Evolutionary conservation across 164 flowering plant genomes (phyloP).

Genomic region (Cinnamomum micranthum): DNA sequence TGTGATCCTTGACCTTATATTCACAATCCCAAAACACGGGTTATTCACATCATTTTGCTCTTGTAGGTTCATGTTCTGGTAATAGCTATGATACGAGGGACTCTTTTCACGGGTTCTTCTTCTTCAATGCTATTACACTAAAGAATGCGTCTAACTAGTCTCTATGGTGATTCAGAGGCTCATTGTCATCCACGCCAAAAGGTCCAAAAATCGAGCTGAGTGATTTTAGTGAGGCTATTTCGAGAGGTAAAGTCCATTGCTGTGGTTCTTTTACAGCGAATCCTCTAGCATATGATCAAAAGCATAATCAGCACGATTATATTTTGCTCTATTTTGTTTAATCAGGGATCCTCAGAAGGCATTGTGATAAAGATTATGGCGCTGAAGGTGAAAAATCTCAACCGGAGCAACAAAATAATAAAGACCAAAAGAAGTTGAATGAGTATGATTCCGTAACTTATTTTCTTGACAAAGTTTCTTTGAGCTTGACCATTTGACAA

Average conservation of each 20-base stretch:
- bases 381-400: constrained; percentile 15
- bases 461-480: background rate
- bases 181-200: constrained; percentile 20
- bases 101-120: background rate
- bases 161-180: constrained; percentile 19
- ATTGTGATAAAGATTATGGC: constrained; percentile 1
- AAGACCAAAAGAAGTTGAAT: constrained; percentile 26
- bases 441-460: constrained; percentile 22
- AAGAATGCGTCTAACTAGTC: background rate
- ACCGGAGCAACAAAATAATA: constrained; percentile 13
- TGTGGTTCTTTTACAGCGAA: background rate
- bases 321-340: background rate
- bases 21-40: too few relatives aligned
- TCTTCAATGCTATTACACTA: background rate
- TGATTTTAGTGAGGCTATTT: constrained; percentile 33
- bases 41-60: background rate
- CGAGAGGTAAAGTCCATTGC: constrained; percentile 27
- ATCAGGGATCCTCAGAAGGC: background rate
- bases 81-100: background rate
- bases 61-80: background rate
- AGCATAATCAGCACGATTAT: background rate
- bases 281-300: background rate
- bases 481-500: too few relatives aligned
- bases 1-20: too few relatives aligned
- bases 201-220: constrained; percentile 31